These are phyloP conservation scores for Talaromyces albobiverticillius DNA, from an alignment of 2,329 filamentous ascomycete species.

Conservation along the genomic window DNA sequence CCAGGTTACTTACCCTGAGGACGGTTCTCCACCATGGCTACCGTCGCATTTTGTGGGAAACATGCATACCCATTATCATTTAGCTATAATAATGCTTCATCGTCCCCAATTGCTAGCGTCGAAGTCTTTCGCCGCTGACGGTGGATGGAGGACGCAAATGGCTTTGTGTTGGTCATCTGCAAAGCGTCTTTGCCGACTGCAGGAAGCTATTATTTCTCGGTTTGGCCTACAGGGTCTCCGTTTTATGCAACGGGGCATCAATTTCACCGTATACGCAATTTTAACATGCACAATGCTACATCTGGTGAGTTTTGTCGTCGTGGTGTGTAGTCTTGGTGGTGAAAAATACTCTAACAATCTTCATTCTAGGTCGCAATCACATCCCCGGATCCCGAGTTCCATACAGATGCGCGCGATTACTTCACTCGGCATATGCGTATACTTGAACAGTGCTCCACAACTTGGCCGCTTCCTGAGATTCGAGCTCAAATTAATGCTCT, in stretches of 20 bases:
- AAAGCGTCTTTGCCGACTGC: constrained; percentile 78
- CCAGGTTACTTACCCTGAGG: constrained; percentile 70
- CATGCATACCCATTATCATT: constrained; percentile 82
- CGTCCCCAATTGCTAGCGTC: constrained; percentile 79
- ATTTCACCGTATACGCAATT: constrained; percentile 90
- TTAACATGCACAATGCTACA: constrained; percentile 91
- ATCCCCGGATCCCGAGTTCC: constrained; percentile 85
- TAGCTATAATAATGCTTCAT: constrained; percentile 82
- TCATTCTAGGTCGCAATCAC: constrained; percentile 74
- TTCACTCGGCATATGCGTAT: constrained; percentile 94
- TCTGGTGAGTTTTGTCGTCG: constrained; percentile 71
- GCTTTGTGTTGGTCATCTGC: constrained; percentile 79
- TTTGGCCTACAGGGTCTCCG: constrained; percentile 78
- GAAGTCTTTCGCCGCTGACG: constrained; percentile 67
- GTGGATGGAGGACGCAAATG: constrained; percentile 86
- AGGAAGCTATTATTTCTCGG: constrained; percentile 74
- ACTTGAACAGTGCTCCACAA: constrained; percentile 76
- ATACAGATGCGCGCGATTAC: constrained; percentile 78
- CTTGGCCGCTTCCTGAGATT: constrained; percentile 87
- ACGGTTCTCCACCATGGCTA: constrained; percentile 79
- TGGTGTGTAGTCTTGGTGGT: neutral
- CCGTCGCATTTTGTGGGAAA: constrained; percentile 86
- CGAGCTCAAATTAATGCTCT: constrained; percentile 86
- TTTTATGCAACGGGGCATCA: constrained; percentile 91
- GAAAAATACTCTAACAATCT: neutral